Conservation (phyloP, 768 basidiomycete genomes). For the Leccinum obscurum region DNA sequence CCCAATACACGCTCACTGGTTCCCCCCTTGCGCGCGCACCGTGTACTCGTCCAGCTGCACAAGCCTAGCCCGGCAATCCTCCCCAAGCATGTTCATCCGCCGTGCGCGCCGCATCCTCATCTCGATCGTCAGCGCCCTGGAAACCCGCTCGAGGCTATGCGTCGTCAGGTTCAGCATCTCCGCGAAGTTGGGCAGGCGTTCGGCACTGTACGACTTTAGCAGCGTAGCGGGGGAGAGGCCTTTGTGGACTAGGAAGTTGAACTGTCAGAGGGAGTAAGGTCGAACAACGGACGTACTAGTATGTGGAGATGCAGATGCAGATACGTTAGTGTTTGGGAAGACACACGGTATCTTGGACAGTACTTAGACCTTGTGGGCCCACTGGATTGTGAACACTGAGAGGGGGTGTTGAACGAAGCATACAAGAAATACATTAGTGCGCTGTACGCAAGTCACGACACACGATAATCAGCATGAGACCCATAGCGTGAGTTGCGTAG, state of each 20-base stretch:
- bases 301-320: too few species aligned
- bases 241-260: too few species aligned
- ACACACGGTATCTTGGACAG: constrained; percentile 41
- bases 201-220: too few species aligned
- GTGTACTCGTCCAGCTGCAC: constrained; percentile 36
- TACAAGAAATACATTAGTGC: neutral
- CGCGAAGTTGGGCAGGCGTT: too few species aligned
- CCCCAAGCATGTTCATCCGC: constrained; percentile 23
- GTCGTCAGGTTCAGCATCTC: constrained; percentile 28
- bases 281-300: too few species aligned
- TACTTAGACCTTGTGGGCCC: constrained; percentile 37
- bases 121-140: constrained; percentile 14
- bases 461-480: neutral
- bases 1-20: too few species aligned
- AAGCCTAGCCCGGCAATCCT: constrained; percentile 21
- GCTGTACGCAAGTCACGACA: constrained; percentile 16
- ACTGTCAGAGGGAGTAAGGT: too few species aligned
- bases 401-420: too few species aligned
- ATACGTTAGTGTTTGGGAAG: constrained; percentile 1
- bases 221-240: too few species aligned
- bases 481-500: neutral
- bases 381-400: constrained; percentile 25
- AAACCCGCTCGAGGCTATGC: constrained; percentile 13
- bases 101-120: neutral
- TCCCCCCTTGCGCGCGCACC: too few species aligned